Evolutionary conservation across 139 green algal genomes (phyloP), one percentile per base, ranked within the genome.

Genomic region (Microglena sp.): DNA sequence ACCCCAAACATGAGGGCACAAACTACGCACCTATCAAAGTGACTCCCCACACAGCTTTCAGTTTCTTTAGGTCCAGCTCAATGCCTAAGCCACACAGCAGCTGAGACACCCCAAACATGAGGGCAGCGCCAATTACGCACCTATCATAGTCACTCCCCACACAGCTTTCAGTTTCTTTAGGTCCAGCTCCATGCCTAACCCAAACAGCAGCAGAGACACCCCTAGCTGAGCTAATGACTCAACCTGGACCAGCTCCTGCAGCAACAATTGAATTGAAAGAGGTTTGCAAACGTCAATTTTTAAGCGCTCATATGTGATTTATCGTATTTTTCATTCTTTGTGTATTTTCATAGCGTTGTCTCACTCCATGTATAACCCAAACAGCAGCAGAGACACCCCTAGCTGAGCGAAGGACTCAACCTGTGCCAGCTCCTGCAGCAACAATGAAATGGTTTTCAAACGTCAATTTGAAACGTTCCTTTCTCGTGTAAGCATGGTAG

Each of bases 181-280:
- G 21, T 74, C 89, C 50, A 98, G 92, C 80, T 98, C 93, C 67
- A 97, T 73, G 18, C 93, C 93, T 43, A 98, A 73, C 0, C 80
- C 81, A 72, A 98, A 98, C 30, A 98, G 83, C 73, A 98, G 77
- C 64, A 98, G 86, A 73, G 93, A 81, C 55, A 98, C 90, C 1
- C 93, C 93, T 45, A 98, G 77, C 78, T 98, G 93, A 22, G 93
- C 87, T 31, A 98, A 61, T 2, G 86, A 93, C 77, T 98, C 89
- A 5, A 97, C 85, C 71, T 95, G 85, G 8, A 93, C 86, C 7
- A 95, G 75, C 72, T 93, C 81, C 70, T 84, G 72, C 7, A 40
- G 3, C 24, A 15, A 29, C 18, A 45, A n/a, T n/a, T n/a, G n/a
- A n/a, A n/a, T n/a, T n/a, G n/a, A n/a, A n/a, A n/a, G n/a, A n/a